Evolutionary conservation across 2,329 filamentous ascomycete species (phyloP).

Genomic region (Colletotrichum eleusines): DNA sequence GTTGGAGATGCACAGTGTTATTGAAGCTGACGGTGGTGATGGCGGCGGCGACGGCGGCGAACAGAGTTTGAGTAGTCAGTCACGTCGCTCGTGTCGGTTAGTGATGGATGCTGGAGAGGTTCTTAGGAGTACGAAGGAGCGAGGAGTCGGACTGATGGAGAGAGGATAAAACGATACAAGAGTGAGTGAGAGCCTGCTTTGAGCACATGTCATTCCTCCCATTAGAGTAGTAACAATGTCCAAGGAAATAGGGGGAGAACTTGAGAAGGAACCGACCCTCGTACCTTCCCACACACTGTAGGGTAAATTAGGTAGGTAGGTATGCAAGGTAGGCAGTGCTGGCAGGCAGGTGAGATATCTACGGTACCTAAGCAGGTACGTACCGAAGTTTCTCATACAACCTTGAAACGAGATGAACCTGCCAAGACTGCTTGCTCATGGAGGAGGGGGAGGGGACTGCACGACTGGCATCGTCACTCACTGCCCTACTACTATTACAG

Average conservation of each 20-base stretch:
- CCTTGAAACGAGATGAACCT: slow-evolving; percentile 40
- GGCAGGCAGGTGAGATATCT: no score
- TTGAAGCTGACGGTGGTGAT: background rate
- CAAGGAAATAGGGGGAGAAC: no score
- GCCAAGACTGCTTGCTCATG: slow-evolving; percentile 8
- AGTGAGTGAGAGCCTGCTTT: no score
- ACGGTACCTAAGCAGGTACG: background rate
- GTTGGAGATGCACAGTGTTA: slow-evolving; percentile 1
- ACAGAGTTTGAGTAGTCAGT: no score
- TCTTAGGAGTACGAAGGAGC: no score
- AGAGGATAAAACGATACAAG: background rate
- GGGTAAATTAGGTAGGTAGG: no score
- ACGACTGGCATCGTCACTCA: slow-evolving; percentile 1
- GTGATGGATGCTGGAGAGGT: background rate
- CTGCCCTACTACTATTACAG: no score
- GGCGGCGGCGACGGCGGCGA: no score
- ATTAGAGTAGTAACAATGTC: background rate
- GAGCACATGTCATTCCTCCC: background rate
- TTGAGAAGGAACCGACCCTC: no score
- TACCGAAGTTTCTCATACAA: slow-evolving; percentile 19
- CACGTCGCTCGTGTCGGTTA: background rate
- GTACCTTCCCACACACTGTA: slow-evolving; percentile 18
- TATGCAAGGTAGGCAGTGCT: no score
- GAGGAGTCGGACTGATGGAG: no score
- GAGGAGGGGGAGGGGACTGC: no score